Evolutionary conservation across 345 rosid species (phyloP).

Genomic region (Gossypium raimondii): DNA sequence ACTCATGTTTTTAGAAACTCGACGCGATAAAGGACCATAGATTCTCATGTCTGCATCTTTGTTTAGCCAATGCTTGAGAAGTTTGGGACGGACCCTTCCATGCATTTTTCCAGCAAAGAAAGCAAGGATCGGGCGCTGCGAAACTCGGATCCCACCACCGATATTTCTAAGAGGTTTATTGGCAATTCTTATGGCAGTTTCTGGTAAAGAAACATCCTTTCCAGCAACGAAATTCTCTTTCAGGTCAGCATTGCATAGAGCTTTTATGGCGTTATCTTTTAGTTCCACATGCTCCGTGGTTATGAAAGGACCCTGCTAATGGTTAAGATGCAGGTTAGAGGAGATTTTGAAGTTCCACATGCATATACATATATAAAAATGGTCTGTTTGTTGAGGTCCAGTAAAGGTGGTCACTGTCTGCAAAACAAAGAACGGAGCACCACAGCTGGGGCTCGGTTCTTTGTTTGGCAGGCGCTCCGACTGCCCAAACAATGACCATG

Average conservation of each 20-base stretch:
- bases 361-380: background rate
- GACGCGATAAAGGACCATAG: conserved; percentile 56
- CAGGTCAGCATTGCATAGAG: conserved; percentile 76
- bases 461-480: background rate
- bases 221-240: conserved; percentile 64
- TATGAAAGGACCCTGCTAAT: conserved; percentile 81
- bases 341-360: background rate
- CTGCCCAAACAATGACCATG: background rate
- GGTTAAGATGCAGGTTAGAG: conserved; percentile 11
- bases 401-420: background rate
- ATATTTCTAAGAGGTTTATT: conserved; percentile 54
- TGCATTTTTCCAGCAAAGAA: conserved; percentile 90
- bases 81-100: conserved; percentile 75
- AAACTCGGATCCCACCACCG: conserved; percentile 70
- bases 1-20: conserved; percentile 54
- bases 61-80: conserved; percentile 68
- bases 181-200: conserved; percentile 72
- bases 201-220: conserved; percentile 80
- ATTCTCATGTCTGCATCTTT: conserved; percentile 80
- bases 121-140: conserved; percentile 81
- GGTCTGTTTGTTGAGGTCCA: background rate
- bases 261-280: conserved; percentile 59
- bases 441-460: too few species aligned
- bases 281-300: conserved; percentile 60
- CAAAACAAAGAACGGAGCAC: too few species aligned